Base-by-base conservation (phyloP, 2,329 filamentous ascomycete species). In the Curvularia eragrostidis region DNA sequence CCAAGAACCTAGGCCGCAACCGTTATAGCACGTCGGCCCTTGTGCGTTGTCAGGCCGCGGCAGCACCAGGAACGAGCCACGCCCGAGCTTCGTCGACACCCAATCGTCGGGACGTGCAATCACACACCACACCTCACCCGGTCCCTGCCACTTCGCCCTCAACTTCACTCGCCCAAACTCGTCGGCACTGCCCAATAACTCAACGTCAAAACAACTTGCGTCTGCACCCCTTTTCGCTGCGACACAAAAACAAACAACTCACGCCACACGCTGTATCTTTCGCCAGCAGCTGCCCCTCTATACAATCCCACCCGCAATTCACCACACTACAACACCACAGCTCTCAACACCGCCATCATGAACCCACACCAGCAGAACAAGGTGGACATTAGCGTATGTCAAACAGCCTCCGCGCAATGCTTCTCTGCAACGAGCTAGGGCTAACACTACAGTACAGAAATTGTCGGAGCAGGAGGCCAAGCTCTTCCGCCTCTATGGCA, bases 321-420 rank as follows among this genome's bases (percentile, higher is more conserved):
- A 48, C 48, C 19, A 19, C 36, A 47, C 53, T 42, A 42, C 42
- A 52, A 34, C 43, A 56, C 44, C 28, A 48, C 54, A 19, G 32
- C 41, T 52, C 39, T 15, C 49, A 52, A 59, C 39, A 39, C 65
- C 65, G 63, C 66, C 67, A 70, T 63, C 66, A 96, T 98, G 92
- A 97, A 97, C 79, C 94, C 94, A 70, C 92, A 93, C 79, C 91
- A 97, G 85, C 93, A 96, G 86, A 97, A 97, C 85, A 98, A 99
- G 85, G 86, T 98, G 73, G 95, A 99, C 81, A 85, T 97, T 81
- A 93, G 86, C 84, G 95, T 97, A 82, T 83, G 91, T 86, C 63
- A 66, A 54, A 32, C 41, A 56, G 61, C 62, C 59, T 66, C 52
- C 60, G 61, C 61, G 57, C 60, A 49, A 19, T 55, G 12, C 28